Evolutionary conservation across 345 rosid species (phyloP).

Genomic region (Excoecaria agallocha): DNA sequence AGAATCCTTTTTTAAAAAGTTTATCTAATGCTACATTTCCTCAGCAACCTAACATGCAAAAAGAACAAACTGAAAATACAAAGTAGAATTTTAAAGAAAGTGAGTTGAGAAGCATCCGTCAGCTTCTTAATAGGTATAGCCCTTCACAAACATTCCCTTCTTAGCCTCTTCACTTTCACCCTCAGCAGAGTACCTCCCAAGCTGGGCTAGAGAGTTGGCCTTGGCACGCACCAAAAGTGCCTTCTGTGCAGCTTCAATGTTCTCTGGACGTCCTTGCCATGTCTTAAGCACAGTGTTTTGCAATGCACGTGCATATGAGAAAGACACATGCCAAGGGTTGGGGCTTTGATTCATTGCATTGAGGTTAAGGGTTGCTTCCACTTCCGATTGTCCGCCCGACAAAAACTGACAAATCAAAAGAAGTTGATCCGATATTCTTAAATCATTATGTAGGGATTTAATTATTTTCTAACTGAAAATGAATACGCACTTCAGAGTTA

Average conservation of each 20-base stretch:
- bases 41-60: slow-evolving; percentile 8
- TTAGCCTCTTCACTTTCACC: slow-evolving; percentile 89
- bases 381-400: slow-evolving; percentile 97
- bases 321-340: slow-evolving; percentile 99
- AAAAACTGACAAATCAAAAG: slow-evolving; percentile 55
- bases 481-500: not conserved
- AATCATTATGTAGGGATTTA: not conserved
- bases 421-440: not conserved
- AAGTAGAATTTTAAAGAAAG: not conserved
- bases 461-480: not conserved
- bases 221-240: slow-evolving; percentile 88
- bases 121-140: slow-evolving; percentile 73
- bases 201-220: slow-evolving; percentile 96
- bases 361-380: slow-evolving; percentile 88
- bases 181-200: slow-evolving; percentile 76
- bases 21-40: slow-evolving; percentile 16
- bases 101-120: not conserved
- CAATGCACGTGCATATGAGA: slow-evolving; percentile 95
- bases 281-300: slow-evolving; percentile 93
- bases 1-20: not conserved
- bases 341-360: slow-evolving; percentile 96
- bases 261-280: slow-evolving; percentile 92
- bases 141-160: slow-evolving; percentile 97
- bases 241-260: slow-evolving; percentile 73
- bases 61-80: not conserved